phyloP scores from a whole-genome alignment of 208 protist species.

The Crithidia expoeki region DNA sequence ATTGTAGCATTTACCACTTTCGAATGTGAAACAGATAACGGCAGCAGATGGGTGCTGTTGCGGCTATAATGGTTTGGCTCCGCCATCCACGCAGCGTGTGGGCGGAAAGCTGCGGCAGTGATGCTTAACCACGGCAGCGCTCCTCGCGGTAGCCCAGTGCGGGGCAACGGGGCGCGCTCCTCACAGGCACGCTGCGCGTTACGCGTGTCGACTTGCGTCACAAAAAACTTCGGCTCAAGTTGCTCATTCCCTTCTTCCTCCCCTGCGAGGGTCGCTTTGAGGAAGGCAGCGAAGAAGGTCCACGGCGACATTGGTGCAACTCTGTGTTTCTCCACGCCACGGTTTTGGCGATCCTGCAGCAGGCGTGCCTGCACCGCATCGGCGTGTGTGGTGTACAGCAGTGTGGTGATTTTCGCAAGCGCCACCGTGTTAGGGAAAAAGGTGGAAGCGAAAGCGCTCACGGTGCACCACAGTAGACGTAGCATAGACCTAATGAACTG shows the following conservation, averaged over 20 bases:
- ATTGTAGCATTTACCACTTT: too few species aligned
- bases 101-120: too few species aligned
- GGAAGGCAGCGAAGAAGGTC: background rate
- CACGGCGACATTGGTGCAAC: background rate
- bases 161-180: background rate
- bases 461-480: background rate
- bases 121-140: too few species aligned
- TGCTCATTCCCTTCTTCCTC: background rate
- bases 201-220: background rate
- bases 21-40: too few species aligned
- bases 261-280: background rate
- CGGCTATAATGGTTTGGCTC: too few species aligned
- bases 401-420: background rate
- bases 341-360: slow-evolving; percentile 15
- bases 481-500: background rate
- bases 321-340: slow-evolving; percentile 3
- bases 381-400: background rate
- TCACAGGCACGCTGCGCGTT: background rate
- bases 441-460: background rate
- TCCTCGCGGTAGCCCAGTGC: background rate
- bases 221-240: background rate
- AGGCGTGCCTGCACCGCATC: background rate
- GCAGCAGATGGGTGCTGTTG: background rate
- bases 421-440: background rate
- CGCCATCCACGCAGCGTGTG: too few species aligned